Conservation (phyloP, 352 stramenopile species). For the Globisporangium paddicum region DNA sequence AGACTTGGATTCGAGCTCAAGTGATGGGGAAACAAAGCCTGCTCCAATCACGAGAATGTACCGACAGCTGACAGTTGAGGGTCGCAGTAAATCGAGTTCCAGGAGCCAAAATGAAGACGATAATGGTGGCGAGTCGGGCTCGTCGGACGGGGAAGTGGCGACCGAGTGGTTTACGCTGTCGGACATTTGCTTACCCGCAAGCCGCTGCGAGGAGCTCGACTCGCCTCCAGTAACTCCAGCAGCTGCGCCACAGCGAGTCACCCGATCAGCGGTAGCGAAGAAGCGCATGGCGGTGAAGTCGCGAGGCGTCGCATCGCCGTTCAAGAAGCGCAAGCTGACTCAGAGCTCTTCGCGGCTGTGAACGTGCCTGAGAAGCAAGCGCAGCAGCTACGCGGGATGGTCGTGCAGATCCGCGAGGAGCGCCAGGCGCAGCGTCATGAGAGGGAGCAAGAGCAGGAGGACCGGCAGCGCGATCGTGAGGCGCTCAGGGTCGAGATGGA, state of each 20-base stretch:
- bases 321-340: neutral
- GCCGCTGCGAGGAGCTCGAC: neutral
- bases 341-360: neutral
- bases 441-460: neutral
- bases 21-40: no score
- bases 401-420: neutral
- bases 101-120: neutral
- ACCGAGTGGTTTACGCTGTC: neutral
- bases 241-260: neutral
- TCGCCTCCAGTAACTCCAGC: no score
- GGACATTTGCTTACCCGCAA: neutral
- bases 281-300: neutral
- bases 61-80: no score
- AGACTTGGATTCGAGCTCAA: no score
- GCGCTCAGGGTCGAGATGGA: neutral
- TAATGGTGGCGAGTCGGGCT: neutral
- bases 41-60: no score
- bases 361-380: neutral
- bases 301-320: neutral
- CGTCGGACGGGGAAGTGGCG: neutral
- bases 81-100: no score
- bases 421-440: neutral
- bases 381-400: neutral
- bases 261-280: neutral
- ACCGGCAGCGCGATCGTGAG: neutral